Conservation (phyloP, 805 yeast genomes). For the Starmerella floris region DNA sequence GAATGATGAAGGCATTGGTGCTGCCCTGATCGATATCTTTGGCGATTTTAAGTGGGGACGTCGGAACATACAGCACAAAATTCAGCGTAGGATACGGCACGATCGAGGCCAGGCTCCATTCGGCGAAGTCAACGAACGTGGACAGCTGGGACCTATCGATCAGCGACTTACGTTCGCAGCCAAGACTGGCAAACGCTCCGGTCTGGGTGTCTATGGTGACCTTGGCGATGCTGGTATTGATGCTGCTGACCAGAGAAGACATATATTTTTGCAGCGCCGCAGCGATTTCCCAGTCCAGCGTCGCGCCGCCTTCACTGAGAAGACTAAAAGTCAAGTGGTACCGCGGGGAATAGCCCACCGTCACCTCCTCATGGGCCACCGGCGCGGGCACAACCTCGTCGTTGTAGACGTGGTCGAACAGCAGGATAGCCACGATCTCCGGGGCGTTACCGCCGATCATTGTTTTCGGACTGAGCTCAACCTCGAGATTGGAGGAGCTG, state of each 20-base stretch:
- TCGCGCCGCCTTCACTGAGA: slow-evolving; percentile 44
- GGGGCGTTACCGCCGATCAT: slow-evolving; percentile 51
- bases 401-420: slow-evolving; percentile 35
- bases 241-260: slow-evolving; percentile 38
- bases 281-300: slow-evolving; percentile 63
- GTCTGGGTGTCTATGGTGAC: slow-evolving; percentile 70
- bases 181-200: slow-evolving; percentile 44
- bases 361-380: slow-evolving; percentile 11
- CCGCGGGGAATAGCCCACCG: slow-evolving; percentile 44
- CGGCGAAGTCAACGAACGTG: slow-evolving; percentile 70
- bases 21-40: slow-evolving; percentile 19
- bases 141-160: slow-evolving; percentile 46
- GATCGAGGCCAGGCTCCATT: slow-evolving; percentile 55
- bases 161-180: slow-evolving; percentile 22
- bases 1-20: slow-evolving; percentile 56
- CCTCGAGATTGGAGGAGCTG: slow-evolving; percentile 30
- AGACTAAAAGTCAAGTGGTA: slow-evolving; percentile 68
- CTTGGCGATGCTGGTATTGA: slow-evolving; percentile 46
- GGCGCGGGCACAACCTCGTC: slow-evolving; percentile 23
- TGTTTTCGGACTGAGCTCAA: slow-evolving; percentile 33
- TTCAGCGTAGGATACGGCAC: slow-evolving; percentile 56
- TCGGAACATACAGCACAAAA: slow-evolving; percentile 56
- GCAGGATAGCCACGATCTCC: slow-evolving; percentile 42
- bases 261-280: slow-evolving; percentile 38
- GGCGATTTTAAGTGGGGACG: slow-evolving; percentile 39